Conservation (phyloP, 2,329 filamentous ascomycete genomes). For the Penicillium sp. region DNA sequence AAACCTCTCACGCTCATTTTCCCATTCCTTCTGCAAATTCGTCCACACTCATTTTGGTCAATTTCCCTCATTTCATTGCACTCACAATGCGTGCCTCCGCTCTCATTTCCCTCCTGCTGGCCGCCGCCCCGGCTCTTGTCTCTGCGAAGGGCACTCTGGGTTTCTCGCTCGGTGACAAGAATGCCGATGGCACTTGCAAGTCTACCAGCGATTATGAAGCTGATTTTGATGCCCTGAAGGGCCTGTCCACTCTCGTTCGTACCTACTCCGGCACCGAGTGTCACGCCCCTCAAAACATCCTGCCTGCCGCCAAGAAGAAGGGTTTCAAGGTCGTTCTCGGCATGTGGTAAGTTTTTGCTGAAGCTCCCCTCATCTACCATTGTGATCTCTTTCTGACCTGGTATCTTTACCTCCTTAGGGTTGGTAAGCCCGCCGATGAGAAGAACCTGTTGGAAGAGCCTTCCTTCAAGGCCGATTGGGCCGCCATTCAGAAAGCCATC, state of each 20-base stretch:
- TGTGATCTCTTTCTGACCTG: not conserved
- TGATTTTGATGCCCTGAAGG: constrained; percentile 61
- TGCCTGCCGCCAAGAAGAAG: constrained; percentile 63
- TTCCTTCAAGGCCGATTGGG: constrained; percentile 59
- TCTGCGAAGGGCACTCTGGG: constrained; percentile 57
- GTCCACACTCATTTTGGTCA: constrained; percentile 3
- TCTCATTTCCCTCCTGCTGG: constrained; percentile 42
- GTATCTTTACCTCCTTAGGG: constrained; percentile 10
- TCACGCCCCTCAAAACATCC: constrained; percentile 58
- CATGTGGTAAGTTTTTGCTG: constrained; percentile 55
- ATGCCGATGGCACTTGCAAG: constrained; percentile 61
- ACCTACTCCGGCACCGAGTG: constrained; percentile 66
- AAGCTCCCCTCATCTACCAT: not conserved
- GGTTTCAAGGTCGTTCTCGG: constrained; percentile 66
- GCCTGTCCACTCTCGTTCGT: constrained; percentile 56
- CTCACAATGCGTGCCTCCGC: constrained; percentile 46
- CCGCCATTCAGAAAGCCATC: constrained; percentile 50
- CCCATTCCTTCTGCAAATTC: not conserved
- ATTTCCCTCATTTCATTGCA: constrained; percentile 1
- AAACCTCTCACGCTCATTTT: constrained; percentile 10
- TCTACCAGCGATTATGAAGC: constrained; percentile 57
- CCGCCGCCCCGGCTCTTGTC: constrained; percentile 47
- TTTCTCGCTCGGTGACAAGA: constrained; percentile 64
- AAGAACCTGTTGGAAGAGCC: constrained; percentile 42
- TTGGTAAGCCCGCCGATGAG: constrained; percentile 20